Evolutionary conservation across 2,329 filamentous ascomycete genomes (phyloP).

Genomic region (Sporothrix brasiliensis): DNA sequence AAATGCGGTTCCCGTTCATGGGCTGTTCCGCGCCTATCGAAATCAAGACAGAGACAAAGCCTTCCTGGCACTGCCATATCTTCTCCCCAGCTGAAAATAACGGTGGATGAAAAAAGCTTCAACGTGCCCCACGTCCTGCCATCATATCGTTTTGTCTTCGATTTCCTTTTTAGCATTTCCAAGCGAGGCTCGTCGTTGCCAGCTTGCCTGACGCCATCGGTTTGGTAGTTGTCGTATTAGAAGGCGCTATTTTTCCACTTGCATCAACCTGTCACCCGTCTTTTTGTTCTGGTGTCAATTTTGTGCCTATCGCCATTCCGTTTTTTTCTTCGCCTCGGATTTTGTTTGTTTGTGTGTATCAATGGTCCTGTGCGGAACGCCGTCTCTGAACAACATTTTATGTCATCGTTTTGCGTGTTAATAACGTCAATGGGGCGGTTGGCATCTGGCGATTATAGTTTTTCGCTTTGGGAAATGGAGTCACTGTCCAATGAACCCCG

Average conservation of each 20-base stretch:
- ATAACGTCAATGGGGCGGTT: neutral
- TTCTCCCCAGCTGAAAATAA: neutral
- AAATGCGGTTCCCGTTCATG: neutral
- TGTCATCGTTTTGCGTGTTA: neutral
- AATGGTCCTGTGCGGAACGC: neutral
- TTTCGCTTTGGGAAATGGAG: constrained; percentile 22
- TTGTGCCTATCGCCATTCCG: neutral
- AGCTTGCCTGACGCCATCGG: constrained; percentile 20
- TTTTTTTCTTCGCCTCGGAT: neutral
- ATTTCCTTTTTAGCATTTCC: neutral
- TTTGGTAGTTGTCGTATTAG: neutral
- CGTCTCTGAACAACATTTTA: constrained; percentile 7
- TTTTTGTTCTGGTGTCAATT: neutral
- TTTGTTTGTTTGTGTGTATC: neutral
- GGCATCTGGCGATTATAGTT: constrained; percentile 12
- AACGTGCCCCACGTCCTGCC: neutral
- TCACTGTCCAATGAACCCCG: constrained; percentile 24
- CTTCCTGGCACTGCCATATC: neutral
- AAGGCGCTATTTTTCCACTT: neutral
- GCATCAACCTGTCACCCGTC: neutral
- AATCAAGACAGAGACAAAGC: constrained; percentile 2
- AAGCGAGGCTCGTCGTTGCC: neutral
- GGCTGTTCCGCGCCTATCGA: neutral
- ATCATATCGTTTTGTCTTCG: neutral
- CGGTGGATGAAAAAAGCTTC: neutral